Base-by-base conservation (phyloP, 345 rosid genomes). In the Mangifera indica region DNA sequence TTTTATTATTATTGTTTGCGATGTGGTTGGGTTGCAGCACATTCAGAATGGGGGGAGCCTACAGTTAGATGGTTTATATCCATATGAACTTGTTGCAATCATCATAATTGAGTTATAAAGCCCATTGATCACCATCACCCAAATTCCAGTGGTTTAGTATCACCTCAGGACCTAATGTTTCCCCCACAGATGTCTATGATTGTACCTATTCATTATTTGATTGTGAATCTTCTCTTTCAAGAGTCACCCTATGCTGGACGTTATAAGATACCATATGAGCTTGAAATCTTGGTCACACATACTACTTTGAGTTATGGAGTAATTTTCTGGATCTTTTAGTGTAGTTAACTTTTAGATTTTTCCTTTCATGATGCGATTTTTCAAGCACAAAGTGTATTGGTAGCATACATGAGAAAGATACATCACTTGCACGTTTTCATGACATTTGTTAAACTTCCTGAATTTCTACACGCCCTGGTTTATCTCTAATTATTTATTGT, bases 391-490 rank as follows among this genome's bases (percentile, higher is more conserved):
- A 65, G 5, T 7, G 10, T 49, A 13, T 49, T 49, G 53, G 53
- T 49, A 18, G n/a, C 15, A 6, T 49, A 13, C 53, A 49, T 49
- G 14, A 12, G 53, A 3, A 15, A 49, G 18, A 14, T 17, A 15
- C 3, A 4, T 13, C 7, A 10, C 51, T 18, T 6, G 15, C 24
- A 22, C 34, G 11, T 10, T 9, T 48, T 48, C 21, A 1, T 15
- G 56, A 25, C 22, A n/a, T 63, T n/a, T 44, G 34, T 21, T 48
- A 17, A 65, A 48, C 46, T 59, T 4, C 46, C 56, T 26, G 10
- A 26, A 56, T 34, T 62, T 72, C 29, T 67, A 22, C 61, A 32
- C 60, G 12, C 66, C 20, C 10, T 56, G 60, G 20, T 15, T 60
- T 26, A 17, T 18, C 40, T 60, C 59, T 20, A 42, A 59, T 66